A percentile compares a stretch with the other conserved stretches of the same genome.
phyloP scores from a whole-genome alignment of 208 protist genomes.

The Leishmania major region DNA sequence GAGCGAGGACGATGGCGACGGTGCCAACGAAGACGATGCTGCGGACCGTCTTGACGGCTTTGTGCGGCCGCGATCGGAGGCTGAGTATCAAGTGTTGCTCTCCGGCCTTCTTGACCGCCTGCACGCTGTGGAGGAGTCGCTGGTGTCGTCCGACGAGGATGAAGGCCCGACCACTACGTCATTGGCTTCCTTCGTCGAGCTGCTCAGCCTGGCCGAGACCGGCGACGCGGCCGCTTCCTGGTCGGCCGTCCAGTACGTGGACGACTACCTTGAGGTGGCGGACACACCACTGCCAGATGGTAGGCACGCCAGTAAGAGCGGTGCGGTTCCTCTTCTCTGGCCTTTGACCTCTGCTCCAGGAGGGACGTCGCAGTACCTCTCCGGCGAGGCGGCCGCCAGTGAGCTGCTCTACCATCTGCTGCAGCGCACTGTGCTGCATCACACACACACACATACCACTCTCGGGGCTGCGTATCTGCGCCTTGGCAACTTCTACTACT shows the following conservation, averaged over 20 bases:
- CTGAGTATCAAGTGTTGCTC: constrained; percentile 19
- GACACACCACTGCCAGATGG: background rate
- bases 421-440: constrained; percentile 29
- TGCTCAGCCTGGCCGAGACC: constrained; percentile 57
- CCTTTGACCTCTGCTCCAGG: background rate
- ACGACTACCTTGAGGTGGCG: constrained; percentile 33
- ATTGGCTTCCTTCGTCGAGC: constrained; percentile 52
- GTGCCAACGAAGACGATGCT: background rate
- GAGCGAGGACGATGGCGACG: background rate
- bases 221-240: constrained; percentile 36
- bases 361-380: constrained; percentile 28
- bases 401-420: constrained; percentile 57
- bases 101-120: constrained; percentile 16
- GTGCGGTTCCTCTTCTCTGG: constrained; percentile 13
- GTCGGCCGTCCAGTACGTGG: constrained; percentile 41
- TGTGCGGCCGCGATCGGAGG: constrained; percentile 15
- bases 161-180: constrained; percentile 23
- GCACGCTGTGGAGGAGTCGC: constrained; percentile 15
- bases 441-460: constrained; percentile 8
- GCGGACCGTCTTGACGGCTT: background rate
- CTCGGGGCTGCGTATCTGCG: constrained; percentile 48
- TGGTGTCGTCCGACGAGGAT: constrained; percentile 26
- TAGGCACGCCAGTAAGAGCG: background rate
- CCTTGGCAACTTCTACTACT: constrained; percentile 76
- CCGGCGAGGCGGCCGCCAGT: constrained; percentile 46